phyloP scores from a whole-genome alignment of 345 rosid genomes.

The Corymbia maculata region DNA sequence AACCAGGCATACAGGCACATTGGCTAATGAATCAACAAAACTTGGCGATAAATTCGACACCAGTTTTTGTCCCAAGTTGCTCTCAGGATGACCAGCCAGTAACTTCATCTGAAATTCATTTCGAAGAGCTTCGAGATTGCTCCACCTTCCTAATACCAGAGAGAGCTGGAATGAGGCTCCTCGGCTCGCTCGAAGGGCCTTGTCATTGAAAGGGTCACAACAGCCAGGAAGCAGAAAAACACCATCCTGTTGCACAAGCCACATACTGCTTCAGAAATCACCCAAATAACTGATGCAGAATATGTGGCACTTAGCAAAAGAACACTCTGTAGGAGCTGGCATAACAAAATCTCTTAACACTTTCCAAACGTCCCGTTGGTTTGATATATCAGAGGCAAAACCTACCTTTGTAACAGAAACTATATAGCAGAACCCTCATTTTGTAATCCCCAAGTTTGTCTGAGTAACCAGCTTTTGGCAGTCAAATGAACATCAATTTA shows the following conservation, averaged over 20 bases:
- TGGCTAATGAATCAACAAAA: constrained; percentile 37
- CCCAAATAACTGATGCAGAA: not conserved
- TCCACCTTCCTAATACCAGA: constrained; percentile 69
- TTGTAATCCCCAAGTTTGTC: not conserved
- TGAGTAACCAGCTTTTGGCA: not conserved
- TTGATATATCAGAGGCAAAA: not conserved
- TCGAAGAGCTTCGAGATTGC: constrained; percentile 44
- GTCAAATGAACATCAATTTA: not conserved
- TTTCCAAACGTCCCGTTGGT: not conserved
- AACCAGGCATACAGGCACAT: constrained; percentile 54
- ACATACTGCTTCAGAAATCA: not conserved
- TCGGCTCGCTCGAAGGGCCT: constrained; percentile 85
- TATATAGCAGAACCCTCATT: not conserved
- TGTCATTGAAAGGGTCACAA: constrained; percentile 86
- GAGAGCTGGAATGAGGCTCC: constrained; percentile 90
- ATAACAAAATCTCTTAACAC: not conserved
- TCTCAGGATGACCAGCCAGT: constrained; percentile 76
- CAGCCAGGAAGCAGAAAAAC: constrained; percentile 96
- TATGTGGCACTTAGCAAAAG: not conserved
- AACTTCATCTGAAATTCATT: constrained; percentile 55
- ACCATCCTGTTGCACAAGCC: constrained; percentile 42
- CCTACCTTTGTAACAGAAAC: not conserved
- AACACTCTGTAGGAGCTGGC: not conserved
- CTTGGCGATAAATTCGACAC: constrained; percentile 32
- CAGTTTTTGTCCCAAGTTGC: constrained; percentile 19